phyloP scores from a whole-genome alignment of 371 early-diverging fungal genomes.

The Polyrhizophydium stewartii region DNA sequence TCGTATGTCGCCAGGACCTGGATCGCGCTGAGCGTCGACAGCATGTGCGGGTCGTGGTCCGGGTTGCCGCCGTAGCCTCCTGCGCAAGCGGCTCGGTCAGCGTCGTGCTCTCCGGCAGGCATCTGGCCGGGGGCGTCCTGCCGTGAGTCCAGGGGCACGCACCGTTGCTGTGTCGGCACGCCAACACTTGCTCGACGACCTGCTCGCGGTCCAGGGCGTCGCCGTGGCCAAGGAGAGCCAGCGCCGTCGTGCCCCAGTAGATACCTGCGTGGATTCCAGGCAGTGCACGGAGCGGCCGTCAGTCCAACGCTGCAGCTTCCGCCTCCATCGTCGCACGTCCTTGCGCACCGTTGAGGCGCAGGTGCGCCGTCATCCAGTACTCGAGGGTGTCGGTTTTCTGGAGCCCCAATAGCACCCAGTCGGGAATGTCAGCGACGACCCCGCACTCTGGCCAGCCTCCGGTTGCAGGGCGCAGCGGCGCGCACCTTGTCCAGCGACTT shows the following conservation, averaged over 20 bases:
- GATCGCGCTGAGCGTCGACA: constrained; percentile 91
- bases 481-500: constrained; percentile 64
- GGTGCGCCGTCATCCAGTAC: constrained; percentile 90
- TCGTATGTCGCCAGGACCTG: constrained; percentile 86
- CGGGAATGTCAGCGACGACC: too few relatives aligned
- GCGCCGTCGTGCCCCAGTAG: constrained; percentile 91
- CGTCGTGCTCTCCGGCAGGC: too few relatives aligned
- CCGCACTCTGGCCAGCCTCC: too few relatives aligned
- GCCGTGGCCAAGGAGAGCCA: constrained; percentile 65
- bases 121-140: too few relatives aligned
- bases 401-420: neutral
- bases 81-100: too few relatives aligned
- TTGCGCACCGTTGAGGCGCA: constrained; percentile 64
- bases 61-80: constrained; percentile 92
- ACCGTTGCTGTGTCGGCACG: constrained; percentile 75
- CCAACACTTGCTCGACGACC: constrained; percentile 71
- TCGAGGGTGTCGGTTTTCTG: constrained; percentile 80
- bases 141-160: too few relatives aligned
- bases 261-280: constrained; percentile 47
- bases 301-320: neutral
- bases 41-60: constrained; percentile 88
- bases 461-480: too few relatives aligned
- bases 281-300: neutral
- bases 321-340: neutral
- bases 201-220: constrained; percentile 67